A percentile compares a stretch with the other conserved stretches of the same genome.
phyloP scores from a whole-genome alignment of 352 stramenopile species.

The Lagenidium sp. region DNA sequence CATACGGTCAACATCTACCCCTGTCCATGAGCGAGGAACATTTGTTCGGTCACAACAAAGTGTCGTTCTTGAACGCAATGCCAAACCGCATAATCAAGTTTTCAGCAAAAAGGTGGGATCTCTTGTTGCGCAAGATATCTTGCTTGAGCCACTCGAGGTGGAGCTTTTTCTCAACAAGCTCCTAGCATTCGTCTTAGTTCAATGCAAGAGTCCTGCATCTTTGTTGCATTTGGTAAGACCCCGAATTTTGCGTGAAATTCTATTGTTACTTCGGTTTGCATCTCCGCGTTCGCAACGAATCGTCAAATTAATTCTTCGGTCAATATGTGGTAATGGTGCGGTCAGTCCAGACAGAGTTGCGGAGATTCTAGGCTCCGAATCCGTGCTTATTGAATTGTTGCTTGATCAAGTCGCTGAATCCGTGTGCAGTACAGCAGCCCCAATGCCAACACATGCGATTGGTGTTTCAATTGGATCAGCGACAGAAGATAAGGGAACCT shows the following conservation, averaged over 20 bases:
- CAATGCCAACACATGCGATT: constrained; percentile 43
- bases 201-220: constrained; percentile 54
- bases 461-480: constrained; percentile 18
- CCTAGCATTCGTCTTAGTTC: constrained; percentile 72
- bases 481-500: constrained; percentile 9
- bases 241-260: constrained; percentile 55
- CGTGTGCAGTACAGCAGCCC: constrained; percentile 66
- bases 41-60: constrained; percentile 27
- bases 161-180: constrained; percentile 64
- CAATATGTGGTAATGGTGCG: constrained; percentile 58
- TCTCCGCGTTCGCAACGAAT: constrained; percentile 77
- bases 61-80: constrained; percentile 24
- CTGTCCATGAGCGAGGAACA: constrained; percentile 45
- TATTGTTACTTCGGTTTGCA: constrained; percentile 66
- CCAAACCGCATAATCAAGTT: too few species aligned
- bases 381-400: constrained; percentile 72
- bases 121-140: constrained; percentile 3
- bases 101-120: constrained; percentile 6
- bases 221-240: constrained; percentile 49
- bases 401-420: constrained; percentile 84
- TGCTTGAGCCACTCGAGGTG: constrained; percentile 71
- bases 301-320: constrained; percentile 68
- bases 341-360: constrained; percentile 60
- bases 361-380: constrained; percentile 68
- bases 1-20: constrained; percentile 74